phyloP scores from a whole-genome alignment of 2,329 filamentous ascomycete genomes.

The Fusarium floridanum region DNA sequence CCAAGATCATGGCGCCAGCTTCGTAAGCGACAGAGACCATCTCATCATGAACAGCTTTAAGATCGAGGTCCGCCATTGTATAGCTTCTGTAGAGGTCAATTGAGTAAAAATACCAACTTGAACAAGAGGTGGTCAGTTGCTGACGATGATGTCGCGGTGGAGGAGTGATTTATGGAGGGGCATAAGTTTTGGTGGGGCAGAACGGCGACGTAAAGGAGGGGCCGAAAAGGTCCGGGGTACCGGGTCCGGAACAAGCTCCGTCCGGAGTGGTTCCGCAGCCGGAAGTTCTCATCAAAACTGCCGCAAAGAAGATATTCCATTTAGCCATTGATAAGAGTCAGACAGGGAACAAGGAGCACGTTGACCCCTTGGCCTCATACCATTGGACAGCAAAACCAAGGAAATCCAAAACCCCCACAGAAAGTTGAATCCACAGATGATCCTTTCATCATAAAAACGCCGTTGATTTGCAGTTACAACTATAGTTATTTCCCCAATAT shows the following conservation, averaged over 20 bases:
- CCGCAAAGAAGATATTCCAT: neutral
- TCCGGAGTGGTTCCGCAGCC: conserved; percentile 13
- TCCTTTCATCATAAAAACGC: conserved; percentile 39
- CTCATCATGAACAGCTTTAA: conserved; percentile 72
- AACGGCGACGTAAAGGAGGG: conserved; percentile 26
- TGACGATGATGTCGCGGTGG: neutral
- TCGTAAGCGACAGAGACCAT: conserved; percentile 71
- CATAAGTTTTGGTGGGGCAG: conserved; percentile 37
- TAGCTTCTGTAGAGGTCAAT: neutral
- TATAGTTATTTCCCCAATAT: conserved; percentile 15
- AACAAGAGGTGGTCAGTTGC: neutral
- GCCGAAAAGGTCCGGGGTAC: conserved; percentile 19
- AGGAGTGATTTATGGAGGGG: conserved; percentile 32
- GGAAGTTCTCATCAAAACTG: neutral
- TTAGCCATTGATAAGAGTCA: neutral
- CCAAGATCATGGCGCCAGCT: conserved; percentile 74
- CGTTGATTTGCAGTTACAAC: conserved; percentile 20
- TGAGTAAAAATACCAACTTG: neutral
- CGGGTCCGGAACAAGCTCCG: conserved; percentile 24
- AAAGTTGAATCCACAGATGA: neutral
- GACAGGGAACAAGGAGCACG: conserved; percentile 3
- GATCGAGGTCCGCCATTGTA: conserved; percentile 68
- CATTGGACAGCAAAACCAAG: conserved; percentile 10
- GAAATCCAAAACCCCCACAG: neutral
- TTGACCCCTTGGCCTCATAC: conserved; percentile 1